Base-by-base conservation (phyloP, 768 basidiomycete species). In the Infundibulicybe gibba region DNA sequence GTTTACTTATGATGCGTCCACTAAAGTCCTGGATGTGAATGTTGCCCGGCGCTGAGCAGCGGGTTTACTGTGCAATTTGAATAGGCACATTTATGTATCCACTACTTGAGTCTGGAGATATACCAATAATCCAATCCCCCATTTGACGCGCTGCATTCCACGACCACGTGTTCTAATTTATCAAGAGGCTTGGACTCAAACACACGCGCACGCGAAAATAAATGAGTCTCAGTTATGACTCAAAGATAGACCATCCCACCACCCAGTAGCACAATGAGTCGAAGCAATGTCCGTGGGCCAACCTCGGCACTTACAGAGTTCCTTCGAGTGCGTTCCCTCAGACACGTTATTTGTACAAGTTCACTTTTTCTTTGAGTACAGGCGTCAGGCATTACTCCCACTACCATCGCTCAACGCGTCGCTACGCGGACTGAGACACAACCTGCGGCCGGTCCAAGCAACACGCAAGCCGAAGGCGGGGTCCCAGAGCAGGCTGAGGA, bases 271-370 rank as follows among this genome's bases (percentile, higher is more conserved):
- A 25, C 25, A 25, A 62, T 60, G 54, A 54, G 57, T 41, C 56
- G 59, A 43, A 75, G 75, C 58, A 87, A 87, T 49, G 81, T 92
- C 37, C 79, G 85, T 11, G 90, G 91, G 0, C 90, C 91, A 2
- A 81, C 86, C 0, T 91, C 88, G 16, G 90, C 90, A 0, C 66
- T 93, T 11, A 91, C 90, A 32, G 87, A 90, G 52, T 93, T 87
- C 54, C 68, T 93, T 31, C 78, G 78, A 56, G 90, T 87, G 49
- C 31, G 32, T 41, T 20, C 38, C n/a, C n/a, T n/a, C n/a, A n/a
- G n/a, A n/a, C n/a, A n/a, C n/a, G n/a, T n/a, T 41, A 16, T 32
- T 50, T 32, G 53, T 17, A 40, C 6, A 11, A 17, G 42, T 43
- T 37, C 19, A 41, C 32, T 19, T 32, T 42, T 42, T 40, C 32